Evolutionary conservation across 208 protist species (phyloP).

Genomic region (Lotmaria passim): DNA sequence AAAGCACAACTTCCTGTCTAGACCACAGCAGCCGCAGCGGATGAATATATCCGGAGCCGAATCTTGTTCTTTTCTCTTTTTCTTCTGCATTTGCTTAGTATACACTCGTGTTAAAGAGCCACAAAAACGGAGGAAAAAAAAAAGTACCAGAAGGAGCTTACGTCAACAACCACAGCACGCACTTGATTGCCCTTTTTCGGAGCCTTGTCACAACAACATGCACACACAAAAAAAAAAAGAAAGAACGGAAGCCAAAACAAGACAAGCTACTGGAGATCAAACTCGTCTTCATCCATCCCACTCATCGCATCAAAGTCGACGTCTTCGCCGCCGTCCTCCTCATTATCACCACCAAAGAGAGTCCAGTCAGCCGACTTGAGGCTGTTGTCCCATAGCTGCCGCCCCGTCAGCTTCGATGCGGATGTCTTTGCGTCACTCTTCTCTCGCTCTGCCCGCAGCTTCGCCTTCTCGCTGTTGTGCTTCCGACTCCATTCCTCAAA

Average conservation of each 20-base stretch:
- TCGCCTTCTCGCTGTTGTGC: constrained; percentile 63
- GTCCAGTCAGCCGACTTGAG: constrained; percentile 81
- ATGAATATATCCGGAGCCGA: too few species aligned
- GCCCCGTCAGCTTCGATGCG: constrained; percentile 79
- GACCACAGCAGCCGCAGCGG: too few species aligned
- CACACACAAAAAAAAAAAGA: too few species aligned
- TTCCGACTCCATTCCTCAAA: constrained; percentile 83
- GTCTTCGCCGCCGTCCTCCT: constrained; percentile 68
- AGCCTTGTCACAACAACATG: too few species aligned
- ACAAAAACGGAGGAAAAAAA: too few species aligned
- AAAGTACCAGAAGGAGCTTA: too few species aligned
- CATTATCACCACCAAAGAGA: constrained; percentile 61
- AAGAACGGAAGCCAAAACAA: not conserved
- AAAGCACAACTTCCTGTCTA: too few species aligned
- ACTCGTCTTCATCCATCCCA: constrained; percentile 64
- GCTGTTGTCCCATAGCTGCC: constrained; percentile 87
- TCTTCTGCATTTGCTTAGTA: too few species aligned
- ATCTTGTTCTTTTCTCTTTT: too few species aligned
- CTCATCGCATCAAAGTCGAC: constrained; percentile 63
- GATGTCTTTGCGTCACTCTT: constrained; percentile 42
- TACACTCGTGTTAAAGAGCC: too few species aligned
- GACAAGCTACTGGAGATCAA: constrained; percentile 64
- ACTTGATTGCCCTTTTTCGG: too few species aligned
- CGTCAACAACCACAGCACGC: too few species aligned
- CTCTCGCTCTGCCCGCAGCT: constrained; percentile 40